Base-by-base conservation (phyloP, 495 filamentous ascomycete genomes). In the Choiromyces venosus region DNA sequence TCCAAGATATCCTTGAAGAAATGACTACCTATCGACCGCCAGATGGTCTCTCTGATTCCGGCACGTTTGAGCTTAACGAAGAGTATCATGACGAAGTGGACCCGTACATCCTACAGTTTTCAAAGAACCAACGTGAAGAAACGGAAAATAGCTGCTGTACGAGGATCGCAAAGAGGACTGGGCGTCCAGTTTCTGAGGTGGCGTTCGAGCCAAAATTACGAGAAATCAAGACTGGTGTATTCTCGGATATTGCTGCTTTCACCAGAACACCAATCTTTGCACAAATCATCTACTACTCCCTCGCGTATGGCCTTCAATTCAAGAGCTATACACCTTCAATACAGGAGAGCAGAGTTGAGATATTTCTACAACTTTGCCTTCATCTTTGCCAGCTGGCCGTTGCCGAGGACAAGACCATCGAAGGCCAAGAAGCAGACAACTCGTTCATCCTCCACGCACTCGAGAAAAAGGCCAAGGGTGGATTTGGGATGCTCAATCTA, bases 61-160 rank as follows among this genome's bases (percentile, higher is more conserved):
- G 95, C 37, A 96, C 91, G 0, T 98, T 99, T 78, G 93, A 96
- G 80, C 85, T 99, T 61, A 97, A 94, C 82, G 87, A 90, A 0
- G 87, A 97, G 71, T 93, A 89, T 75, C 86, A 96, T 37, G 90
- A 91, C 70, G 86, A 96, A 37, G 88, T 98, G 38, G 95, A 99
- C 81, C 95, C 95, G 6, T 99, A 97, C 80, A 92, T 92, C 77
- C 90, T 93, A 19, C 92, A 97, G 76, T 99, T 95, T 83, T 93
- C 88, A 75, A 96, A 97, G 82, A 98, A 98, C 81, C 96, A 98
- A 82, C 91, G 95, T 37, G 95, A 99, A 78, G 95, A 99, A 81
- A 92, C 94, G 0, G 95, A 99, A 83, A 90, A 86, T 70, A 91
- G 92, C 25, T 97, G 93, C 82, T 91, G 89, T 71, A 90, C 89